These are phyloP conservation scores for Neoascochyta sp. DNA, from an alignment of 2,329 filamentous ascomycete species.

Conservation along the genomic window DNA sequence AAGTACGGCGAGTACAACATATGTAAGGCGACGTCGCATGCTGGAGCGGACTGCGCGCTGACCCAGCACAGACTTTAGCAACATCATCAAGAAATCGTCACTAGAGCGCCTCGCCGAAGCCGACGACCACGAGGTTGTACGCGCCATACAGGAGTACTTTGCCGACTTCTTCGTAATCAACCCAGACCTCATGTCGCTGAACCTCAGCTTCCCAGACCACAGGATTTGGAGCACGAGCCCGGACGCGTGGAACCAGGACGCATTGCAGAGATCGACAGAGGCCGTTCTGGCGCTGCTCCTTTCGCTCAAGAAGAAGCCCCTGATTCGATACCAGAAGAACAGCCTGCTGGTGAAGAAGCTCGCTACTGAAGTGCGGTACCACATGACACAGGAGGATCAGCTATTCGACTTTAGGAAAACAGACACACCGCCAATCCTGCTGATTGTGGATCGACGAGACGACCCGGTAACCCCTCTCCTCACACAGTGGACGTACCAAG, in stretches of 20 bases:
- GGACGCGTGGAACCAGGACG: conserved; percentile 87
- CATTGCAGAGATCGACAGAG: conserved; percentile 80
- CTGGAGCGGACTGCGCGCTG: conserved; percentile 7
- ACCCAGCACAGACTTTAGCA: conserved; percentile 71
- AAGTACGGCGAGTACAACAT: conserved; percentile 97
- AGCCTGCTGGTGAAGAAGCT: conserved; percentile 89
- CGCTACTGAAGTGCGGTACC: conserved; percentile 85
- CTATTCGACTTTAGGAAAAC: conserved; percentile 94
- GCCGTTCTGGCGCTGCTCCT: conserved; percentile 80
- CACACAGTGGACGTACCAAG: conserved; percentile 98
- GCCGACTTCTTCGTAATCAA: conserved; percentile 95
- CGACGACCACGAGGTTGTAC: conserved; percentile 96
- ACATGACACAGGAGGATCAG: conserved; percentile 92
- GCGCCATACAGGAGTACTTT: conserved; percentile 90
- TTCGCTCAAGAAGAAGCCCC: conserved; percentile 91
- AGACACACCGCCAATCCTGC: conserved; percentile 87
- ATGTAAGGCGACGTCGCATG: conserved; percentile 44
- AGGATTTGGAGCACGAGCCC: conserved; percentile 77
- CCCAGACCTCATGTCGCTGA: conserved; percentile 82
- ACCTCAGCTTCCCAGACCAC: conserved; percentile 67
- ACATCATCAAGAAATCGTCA: conserved; percentile 93
- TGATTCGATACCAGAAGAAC: conserved; percentile 90
- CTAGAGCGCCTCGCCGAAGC: conserved; percentile 92
- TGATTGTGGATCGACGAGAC: conserved; percentile 86
- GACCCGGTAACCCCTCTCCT: conserved; percentile 92